phyloP scores from a whole-genome alignment of 768 basidiomycete genomes.

The Neoboletus magnificus region DNA sequence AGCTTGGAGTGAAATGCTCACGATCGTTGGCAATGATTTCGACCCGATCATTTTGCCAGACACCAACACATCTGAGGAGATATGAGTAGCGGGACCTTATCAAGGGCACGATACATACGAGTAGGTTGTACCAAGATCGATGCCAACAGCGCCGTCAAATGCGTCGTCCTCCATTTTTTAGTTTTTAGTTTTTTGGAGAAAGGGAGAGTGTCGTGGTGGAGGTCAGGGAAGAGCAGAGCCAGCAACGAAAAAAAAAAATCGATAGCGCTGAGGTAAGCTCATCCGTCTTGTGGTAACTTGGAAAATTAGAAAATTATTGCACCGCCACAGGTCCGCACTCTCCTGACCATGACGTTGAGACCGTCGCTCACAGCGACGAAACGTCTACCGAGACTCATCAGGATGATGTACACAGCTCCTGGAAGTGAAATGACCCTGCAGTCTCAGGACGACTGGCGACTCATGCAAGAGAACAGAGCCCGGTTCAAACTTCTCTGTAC shows the following conservation, averaged over 20 bases:
- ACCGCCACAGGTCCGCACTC: slow-evolving; percentile 27
- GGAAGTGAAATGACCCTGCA: slow-evolving; percentile 35
- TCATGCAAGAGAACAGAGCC: slow-evolving; percentile 57
- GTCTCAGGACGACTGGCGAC: slow-evolving; percentile 60
- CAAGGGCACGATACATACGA: slow-evolving; percentile 51
- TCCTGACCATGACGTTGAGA: slow-evolving; percentile 26
- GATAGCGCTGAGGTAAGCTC: slow-evolving; percentile 57
- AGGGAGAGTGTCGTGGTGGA: slow-evolving; percentile 33
- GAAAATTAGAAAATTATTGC: slow-evolving; percentile 26
- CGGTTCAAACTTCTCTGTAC: slow-evolving; percentile 55
- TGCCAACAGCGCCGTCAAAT: slow-evolving; percentile 96
- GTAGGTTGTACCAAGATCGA: slow-evolving; percentile 97
- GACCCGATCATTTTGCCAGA: slow-evolving; percentile 99
- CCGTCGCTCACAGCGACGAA: slow-evolving; percentile 19
- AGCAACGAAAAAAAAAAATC: slow-evolving; percentile 33
- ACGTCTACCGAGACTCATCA: slow-evolving; percentile 22
- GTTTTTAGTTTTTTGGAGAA: slow-evolving; percentile 30
- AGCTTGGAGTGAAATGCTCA: slow-evolving; percentile 38
- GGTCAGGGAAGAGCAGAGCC: slow-evolving; percentile 18
- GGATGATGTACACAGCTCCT: slow-evolving; percentile 31
- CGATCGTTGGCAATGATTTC: slow-evolving; percentile 99
- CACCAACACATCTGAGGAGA: slow-evolving; percentile 83
- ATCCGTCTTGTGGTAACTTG: slow-evolving; percentile 2
- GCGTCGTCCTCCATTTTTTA: slow-evolving; percentile 79
- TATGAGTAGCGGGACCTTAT: slow-evolving; percentile 20